These are phyloP conservation scores for Roridomyces roridus DNA, from an alignment of 768 basidiomycete genomes.

Conservation along the genomic window DNA sequence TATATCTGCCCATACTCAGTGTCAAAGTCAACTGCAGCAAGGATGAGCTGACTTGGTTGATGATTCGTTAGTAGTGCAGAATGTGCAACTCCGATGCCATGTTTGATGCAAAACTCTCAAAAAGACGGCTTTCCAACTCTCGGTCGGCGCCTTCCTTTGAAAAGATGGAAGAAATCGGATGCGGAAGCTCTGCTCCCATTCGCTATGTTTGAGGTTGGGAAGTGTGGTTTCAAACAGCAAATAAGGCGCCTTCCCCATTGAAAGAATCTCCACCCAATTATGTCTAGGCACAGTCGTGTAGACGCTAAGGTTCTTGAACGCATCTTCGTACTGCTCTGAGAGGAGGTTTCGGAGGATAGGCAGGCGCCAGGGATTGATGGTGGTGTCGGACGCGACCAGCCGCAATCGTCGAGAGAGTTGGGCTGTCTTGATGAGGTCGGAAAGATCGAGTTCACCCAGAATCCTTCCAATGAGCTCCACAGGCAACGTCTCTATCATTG, in stretches of 20 bases:
- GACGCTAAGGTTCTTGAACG: conserved; percentile 65
- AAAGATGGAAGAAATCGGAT: conserved; percentile 81
- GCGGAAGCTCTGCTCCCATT: conserved; percentile 65
- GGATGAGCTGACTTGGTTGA: conserved; percentile 73
- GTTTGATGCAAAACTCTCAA: conserved; percentile 60
- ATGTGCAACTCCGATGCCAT: conserved; percentile 70
- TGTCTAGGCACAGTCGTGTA: conserved; percentile 70
- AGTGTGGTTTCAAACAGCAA: conserved; percentile 72
- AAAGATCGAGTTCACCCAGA: conserved; percentile 69
- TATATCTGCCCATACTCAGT: conserved; percentile 54
- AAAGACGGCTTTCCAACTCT: too few species aligned
- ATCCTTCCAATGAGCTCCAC: conserved; percentile 80
- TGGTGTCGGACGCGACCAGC: conserved; percentile 62
- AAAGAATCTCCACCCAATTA: conserved; percentile 81
- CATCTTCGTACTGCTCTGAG: conserved; percentile 50
- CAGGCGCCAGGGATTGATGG: conserved; percentile 77
- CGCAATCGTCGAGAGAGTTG: conserved; percentile 66
- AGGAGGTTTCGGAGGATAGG: conserved; percentile 69
- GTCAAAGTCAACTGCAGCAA: conserved; percentile 14
- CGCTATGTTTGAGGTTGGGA: conserved; percentile 65
- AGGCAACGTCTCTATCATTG: conserved; percentile 60
- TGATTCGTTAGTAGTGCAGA: conserved; percentile 80
- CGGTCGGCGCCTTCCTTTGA: conserved; percentile 49
- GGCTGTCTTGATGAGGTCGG: conserved; percentile 62
- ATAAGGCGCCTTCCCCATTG: conserved; percentile 64